Percentiles rank a stretch among this genome's conserved stretches.
phyloP scores from a whole-genome alignment of 1,139 yeast genomes.

The Yamadazyma songkhlaensis region DNA sequence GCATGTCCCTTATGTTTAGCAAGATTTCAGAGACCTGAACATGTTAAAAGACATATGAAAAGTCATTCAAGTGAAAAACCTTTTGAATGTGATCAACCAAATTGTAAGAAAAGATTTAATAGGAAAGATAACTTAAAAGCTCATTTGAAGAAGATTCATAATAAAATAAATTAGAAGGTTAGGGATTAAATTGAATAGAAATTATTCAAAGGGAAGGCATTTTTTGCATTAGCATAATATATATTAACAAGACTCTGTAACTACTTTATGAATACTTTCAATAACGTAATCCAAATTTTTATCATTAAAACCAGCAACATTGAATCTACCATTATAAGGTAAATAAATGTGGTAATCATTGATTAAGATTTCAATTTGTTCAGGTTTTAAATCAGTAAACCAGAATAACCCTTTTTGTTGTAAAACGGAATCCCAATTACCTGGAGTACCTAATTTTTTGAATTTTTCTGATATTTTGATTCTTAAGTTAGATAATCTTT shows the following conservation, averaged over 20 bases:
- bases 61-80: conserved; percentile 89
- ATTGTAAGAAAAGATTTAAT: conserved; percentile 78
- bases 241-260: conserved; percentile 19
- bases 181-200: not conserved
- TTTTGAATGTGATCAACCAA: conserved; percentile 65
- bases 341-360: conserved; percentile 37
- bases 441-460: conserved; percentile 36
- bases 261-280: conserved; percentile 34
- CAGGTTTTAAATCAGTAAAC: conserved; percentile 37
- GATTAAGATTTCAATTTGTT: conserved; percentile 29
- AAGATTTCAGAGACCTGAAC: conserved; percentile 85
- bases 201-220: conserved; percentile 3
- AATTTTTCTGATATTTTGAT: conserved; percentile 24
- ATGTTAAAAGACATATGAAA: conserved; percentile 85
- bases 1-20: conserved; percentile 76
- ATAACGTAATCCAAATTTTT: conserved; percentile 36
- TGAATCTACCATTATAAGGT: conserved; percentile 38
- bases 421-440: conserved; percentile 38
- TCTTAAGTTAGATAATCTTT: conserved; percentile 31
- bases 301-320: conserved; percentile 42
- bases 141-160: conserved; percentile 64
- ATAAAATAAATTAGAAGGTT: not conserved
- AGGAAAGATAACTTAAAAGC: conserved; percentile 67
- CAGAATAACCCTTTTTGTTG: conserved; percentile 43
- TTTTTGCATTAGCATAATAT: conserved; percentile 4